phyloP scores from a whole-genome alignment of 2,329 filamentous ascomycete species.

The Alternaria metachromatica region DNA sequence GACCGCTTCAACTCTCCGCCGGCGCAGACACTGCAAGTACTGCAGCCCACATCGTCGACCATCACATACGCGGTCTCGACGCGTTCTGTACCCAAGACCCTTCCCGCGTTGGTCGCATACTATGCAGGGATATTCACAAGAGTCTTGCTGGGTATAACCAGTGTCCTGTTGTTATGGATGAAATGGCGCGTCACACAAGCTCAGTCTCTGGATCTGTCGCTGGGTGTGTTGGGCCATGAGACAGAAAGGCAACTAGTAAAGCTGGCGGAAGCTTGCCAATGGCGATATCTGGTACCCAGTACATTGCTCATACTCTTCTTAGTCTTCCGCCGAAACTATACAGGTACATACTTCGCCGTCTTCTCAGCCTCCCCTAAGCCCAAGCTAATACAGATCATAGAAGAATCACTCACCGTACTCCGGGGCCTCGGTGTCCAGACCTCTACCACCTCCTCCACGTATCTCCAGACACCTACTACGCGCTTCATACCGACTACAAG shows the following conservation, averaged over 20 bases:
- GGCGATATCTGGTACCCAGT: constrained; percentile 50
- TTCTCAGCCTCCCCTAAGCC: background rate
- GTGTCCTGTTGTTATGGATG: constrained; percentile 47
- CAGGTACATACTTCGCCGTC: constrained; percentile 48
- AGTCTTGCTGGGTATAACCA: constrained; percentile 50
- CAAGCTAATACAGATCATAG: constrained; percentile 45
- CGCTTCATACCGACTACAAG: constrained; percentile 87
- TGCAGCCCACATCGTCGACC: constrained; percentile 75
- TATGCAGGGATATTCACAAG: constrained; percentile 55
- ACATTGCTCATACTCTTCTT: constrained; percentile 52
- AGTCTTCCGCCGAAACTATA: constrained; percentile 58
- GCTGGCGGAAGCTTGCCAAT: constrained; percentile 50
- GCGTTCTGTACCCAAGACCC: constrained; percentile 60
- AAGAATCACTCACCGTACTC: constrained; percentile 88
- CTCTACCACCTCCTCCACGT: constrained; percentile 71
- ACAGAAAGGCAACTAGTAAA: constrained; percentile 33
- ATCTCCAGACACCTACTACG: constrained; percentile 68
- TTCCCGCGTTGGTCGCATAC: constrained; percentile 55
- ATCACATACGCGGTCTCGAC: constrained; percentile 92
- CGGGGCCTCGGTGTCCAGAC: constrained; percentile 92
- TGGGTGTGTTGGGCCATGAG: constrained; percentile 10
- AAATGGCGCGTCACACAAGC: constrained; percentile 28
- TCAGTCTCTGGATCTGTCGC: constrained; percentile 1
- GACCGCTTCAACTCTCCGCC: constrained; percentile 37
- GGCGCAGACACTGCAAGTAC: constrained; percentile 29